Conservation (phyloP, 2,329 filamentous ascomycete genomes). For the Shiraia sp. region DNA sequence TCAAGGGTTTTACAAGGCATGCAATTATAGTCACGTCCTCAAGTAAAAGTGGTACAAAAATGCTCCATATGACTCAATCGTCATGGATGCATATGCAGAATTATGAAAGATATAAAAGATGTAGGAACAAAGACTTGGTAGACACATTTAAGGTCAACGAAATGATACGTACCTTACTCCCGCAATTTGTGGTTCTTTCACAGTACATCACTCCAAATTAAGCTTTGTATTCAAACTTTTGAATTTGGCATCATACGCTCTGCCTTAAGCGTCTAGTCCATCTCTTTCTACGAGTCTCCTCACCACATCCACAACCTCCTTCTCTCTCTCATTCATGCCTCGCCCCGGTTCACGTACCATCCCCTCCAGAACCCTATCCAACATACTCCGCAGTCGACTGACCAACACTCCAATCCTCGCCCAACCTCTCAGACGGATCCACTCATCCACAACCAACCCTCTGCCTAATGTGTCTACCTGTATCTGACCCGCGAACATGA, state of each 20-base stretch:
- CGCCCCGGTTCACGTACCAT: constrained; percentile 76
- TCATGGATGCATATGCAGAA: too few species aligned
- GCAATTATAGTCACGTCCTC: too few species aligned
- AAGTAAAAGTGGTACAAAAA: too few species aligned
- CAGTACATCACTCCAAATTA: too few species aligned
- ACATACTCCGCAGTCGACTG: constrained; percentile 77
- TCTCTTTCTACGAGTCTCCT: constrained; percentile 84
- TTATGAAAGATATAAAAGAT: too few species aligned
- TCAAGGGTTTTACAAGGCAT: too few species aligned
- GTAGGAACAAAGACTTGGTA: too few species aligned
- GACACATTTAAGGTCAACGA: too few species aligned
- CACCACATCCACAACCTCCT: constrained; percentile 75
- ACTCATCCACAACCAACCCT: constrained; percentile 88
- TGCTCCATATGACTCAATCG: too few species aligned
- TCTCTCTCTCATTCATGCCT: constrained; percentile 53
- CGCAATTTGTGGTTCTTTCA: background rate
- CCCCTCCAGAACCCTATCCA: constrained; percentile 80
- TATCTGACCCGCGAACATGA: constrained; percentile 86
- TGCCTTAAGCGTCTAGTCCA: constrained; percentile 66
- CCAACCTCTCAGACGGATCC: constrained; percentile 87
- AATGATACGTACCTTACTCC: too few species aligned
- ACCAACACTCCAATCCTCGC: constrained; percentile 91
- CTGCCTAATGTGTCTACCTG: constrained; percentile 84
- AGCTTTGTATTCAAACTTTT: too few species aligned
- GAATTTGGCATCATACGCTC: too few species aligned